phyloP scores from a whole-genome alignment of 192 early-diverging fungal species.

The Piromyces sp. region DNA sequence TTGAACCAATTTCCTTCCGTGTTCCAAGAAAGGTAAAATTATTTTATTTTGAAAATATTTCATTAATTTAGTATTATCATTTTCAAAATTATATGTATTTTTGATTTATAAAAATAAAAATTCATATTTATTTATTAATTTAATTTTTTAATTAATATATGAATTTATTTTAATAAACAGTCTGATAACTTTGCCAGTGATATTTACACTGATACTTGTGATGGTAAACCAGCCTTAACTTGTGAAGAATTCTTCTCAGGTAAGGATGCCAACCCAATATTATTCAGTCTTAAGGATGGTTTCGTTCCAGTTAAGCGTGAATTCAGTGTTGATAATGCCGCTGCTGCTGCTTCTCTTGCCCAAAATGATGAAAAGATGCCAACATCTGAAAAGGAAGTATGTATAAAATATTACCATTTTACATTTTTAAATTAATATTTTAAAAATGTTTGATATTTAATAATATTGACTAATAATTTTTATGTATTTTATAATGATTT shows the following conservation, averaged over 20 bases:
- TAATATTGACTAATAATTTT: no score
- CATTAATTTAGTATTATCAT: no score
- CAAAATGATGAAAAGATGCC: neutral
- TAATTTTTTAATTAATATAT: no score
- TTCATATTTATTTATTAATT: no score
- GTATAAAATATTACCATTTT: no score
- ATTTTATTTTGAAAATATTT: no score
- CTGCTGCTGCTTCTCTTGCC: neutral
- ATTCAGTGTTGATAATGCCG: neutral
- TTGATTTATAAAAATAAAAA: no score
- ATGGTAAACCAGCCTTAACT: conserved; percentile 68
- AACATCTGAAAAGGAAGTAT: neutral
- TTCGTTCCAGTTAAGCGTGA: conserved; percentile 17
- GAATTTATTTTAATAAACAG: no score
- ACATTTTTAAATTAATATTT: no score
- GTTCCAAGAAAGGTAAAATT: conserved; percentile 74
- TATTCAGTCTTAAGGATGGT: conserved; percentile 48
- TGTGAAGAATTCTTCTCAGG: conserved; percentile 85
- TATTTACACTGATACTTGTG: conserved; percentile 71
- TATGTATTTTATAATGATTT: no score
- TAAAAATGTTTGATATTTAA: no score
- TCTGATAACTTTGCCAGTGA: conserved; percentile 92
- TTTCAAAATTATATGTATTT: no score
- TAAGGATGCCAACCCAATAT: conserved; percentile 62
- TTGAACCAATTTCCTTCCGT: conserved; percentile 93